These are phyloP conservation scores for Fusarium gaditjirri DNA, from an alignment of 2,329 filamentous ascomycete species.

Conservation along the genomic window DNA sequence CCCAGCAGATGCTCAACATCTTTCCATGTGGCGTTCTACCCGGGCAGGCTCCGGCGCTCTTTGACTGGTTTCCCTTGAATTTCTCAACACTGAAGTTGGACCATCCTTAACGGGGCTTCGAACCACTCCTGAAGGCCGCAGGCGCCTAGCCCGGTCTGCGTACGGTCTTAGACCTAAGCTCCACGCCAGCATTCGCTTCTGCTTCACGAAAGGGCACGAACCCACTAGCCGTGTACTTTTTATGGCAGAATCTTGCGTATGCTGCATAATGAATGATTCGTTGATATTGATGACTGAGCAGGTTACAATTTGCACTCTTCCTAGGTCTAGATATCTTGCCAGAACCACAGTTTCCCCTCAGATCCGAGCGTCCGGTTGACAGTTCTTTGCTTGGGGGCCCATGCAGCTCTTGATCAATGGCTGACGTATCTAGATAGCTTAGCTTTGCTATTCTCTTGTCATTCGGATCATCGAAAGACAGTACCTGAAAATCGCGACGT, in stretches of 20 bases:
- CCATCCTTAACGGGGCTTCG: slow-evolving; percentile 26
- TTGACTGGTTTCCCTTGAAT: slow-evolving; percentile 20
- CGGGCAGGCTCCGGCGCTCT: slow-evolving; percentile 25
- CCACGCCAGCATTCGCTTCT: neutral
- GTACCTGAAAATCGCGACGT: slow-evolving; percentile 5
- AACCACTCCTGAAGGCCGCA: slow-evolving; percentile 37
- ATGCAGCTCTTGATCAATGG: neutral
- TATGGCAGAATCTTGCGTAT: neutral
- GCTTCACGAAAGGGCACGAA: neutral
- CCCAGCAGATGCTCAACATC: slow-evolving; percentile 8
- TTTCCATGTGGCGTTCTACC: slow-evolving; percentile 26
- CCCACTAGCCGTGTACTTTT: neutral
- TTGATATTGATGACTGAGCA: neutral
- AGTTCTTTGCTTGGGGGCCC: neutral
- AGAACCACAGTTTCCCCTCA: neutral
- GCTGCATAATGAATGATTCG: neutral
- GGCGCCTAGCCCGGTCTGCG: slow-evolving; percentile 39
- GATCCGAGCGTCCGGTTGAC: slow-evolving; percentile 2
- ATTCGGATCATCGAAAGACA: neutral
- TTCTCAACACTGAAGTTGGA: slow-evolving; percentile 18
- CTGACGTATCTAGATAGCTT: neutral
- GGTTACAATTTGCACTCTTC: neutral
- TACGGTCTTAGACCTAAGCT: slow-evolving; percentile 20
- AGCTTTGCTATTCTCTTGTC: neutral
- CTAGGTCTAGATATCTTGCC: neutral